Conservation (phyloP, 2,329 filamentous ascomycete genomes). For the Drechslerella dactyloides region DNA sequence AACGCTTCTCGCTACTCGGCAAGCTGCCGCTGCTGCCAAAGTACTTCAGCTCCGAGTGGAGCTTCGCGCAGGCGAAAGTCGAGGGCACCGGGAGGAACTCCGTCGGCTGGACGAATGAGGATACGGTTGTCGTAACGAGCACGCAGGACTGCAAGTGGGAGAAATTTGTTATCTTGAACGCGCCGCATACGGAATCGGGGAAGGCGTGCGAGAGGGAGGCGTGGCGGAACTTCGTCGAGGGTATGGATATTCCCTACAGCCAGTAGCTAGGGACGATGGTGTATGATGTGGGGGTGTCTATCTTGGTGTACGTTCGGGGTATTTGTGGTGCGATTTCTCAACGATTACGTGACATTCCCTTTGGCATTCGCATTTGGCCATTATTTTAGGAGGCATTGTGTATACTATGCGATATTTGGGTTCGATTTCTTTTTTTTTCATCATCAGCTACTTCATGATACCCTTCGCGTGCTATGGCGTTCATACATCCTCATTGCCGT, state of each 20-base stretch:
- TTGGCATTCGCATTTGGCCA: too few relatives aligned
- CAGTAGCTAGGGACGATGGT: conserved; percentile 2
- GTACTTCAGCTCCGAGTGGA: conserved; percentile 88
- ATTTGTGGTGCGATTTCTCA: too few relatives aligned
- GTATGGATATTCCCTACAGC: conserved; percentile 44
- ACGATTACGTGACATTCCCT: too few relatives aligned
- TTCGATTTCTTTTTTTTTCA: too few relatives aligned
- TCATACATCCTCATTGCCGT: too few relatives aligned
- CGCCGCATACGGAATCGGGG: conserved; percentile 36
- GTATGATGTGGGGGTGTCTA: not conserved
- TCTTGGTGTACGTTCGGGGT: not conserved
- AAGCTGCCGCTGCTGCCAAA: conserved; percentile 84
- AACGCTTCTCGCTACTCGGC: conserved; percentile 85
- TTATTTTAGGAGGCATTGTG: too few relatives aligned
- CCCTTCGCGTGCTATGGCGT: too few relatives aligned
- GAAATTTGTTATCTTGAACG: conserved; percentile 74
- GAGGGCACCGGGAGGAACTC: conserved; percentile 85
- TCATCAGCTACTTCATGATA: too few relatives aligned
- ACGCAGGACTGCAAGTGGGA: conserved; percentile 88
- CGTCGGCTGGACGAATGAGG: conserved; percentile 81
- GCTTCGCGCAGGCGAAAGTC: conserved; percentile 79
- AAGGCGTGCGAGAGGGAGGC: conserved; percentile 42
- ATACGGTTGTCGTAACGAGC: conserved; percentile 75
- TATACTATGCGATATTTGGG: too few relatives aligned
- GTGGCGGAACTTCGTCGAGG: conserved; percentile 46